phyloP scores from a whole-genome alignment of 129 eudicot genomes.

The Helianthus annuus region DNA sequence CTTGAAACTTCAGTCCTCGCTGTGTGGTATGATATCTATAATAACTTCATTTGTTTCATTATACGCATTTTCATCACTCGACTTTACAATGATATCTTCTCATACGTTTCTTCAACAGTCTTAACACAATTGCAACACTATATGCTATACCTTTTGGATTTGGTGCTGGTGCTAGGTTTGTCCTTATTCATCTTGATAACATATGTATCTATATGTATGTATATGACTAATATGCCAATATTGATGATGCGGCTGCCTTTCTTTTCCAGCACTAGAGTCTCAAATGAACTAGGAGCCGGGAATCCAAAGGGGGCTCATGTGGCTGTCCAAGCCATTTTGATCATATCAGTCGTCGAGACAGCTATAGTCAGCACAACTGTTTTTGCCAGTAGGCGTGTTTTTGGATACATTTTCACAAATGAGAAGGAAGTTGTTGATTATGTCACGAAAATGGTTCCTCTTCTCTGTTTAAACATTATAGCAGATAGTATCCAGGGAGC shows the following conservation, averaged over 20 bases:
- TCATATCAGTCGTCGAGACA: slow-evolving; percentile 35
- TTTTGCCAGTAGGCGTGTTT: slow-evolving; percentile 36
- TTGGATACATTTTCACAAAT: slow-evolving; percentile 54
- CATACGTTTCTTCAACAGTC: slow-evolving; percentile 35
- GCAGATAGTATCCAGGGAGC: slow-evolving; percentile 50
- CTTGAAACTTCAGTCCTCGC: slow-evolving; percentile 81
- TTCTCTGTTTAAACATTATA: slow-evolving; percentile 43
- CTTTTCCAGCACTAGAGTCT: slow-evolving; percentile 53
- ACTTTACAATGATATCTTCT: neutral
- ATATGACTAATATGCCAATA: slow-evolving; percentile 9
- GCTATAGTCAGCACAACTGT: slow-evolving; percentile 31
- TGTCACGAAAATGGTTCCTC: slow-evolving; percentile 49
- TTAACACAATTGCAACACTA: slow-evolving; percentile 37
- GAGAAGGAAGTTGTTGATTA: slow-evolving; percentile 54
- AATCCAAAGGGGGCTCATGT: slow-evolving; percentile 48
- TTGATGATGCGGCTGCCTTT: neutral
- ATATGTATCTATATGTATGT: slow-evolving; percentile 1
- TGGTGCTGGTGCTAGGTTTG: slow-evolving; percentile 52
- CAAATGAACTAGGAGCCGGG: slow-evolving; percentile 60
- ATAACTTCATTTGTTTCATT: neutral
- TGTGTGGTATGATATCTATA: slow-evolving; percentile 51
- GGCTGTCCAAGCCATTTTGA: slow-evolving; percentile 41
- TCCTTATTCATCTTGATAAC: neutral
- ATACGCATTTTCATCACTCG: no score
- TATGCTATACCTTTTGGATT: slow-evolving; percentile 46